These are phyloP conservation scores for Cymbidium sinense DNA, from an alignment of 106 monocot genomes.

Conservation along the genomic window DNA sequence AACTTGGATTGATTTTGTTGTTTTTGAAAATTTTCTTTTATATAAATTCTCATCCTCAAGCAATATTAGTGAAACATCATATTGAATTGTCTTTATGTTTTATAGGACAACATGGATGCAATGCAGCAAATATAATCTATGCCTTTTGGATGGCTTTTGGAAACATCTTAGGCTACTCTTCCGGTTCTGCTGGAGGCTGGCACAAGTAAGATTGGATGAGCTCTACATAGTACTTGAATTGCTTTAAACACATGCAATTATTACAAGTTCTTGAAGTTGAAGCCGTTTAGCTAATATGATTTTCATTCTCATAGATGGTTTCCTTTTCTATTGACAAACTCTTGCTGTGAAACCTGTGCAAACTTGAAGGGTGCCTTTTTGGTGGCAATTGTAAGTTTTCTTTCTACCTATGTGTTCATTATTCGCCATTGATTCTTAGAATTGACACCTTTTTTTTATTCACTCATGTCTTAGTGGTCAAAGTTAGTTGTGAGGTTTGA, in stretches of 20 bases:
- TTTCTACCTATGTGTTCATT: not conserved
- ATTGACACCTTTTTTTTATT: not conserved
- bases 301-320: conserved; percentile 37
- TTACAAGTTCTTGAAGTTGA: not conserved
- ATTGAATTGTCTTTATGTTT: conserved; percentile 1
- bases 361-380: conserved; percentile 58
- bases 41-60: not conserved
- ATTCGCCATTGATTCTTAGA: not conserved
- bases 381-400: conserved; percentile 39
- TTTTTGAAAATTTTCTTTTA: not conserved
- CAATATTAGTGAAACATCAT: not conserved
- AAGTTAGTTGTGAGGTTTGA: not conserved
- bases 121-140: conserved; percentile 44
- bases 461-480: not conserved
- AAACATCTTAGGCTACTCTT: conserved; percentile 57
- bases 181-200: conserved; percentile 46
- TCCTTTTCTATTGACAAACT: conserved; percentile 45
- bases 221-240: not conserved
- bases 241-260: not conserved
- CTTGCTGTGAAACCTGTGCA: conserved; percentile 55
- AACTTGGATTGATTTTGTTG: not conserved
- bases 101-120: conserved; percentile 32
- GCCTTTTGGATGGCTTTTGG: conserved; percentile 57
- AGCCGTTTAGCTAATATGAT: conserved; percentile 1
- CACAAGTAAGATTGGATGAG: conserved; percentile 29